Evolutionary conservation across 176 grass and related monocot genomes (phyloP), one percentile per base, ranked within the genome.

Genomic region (Melocanna baccifera): DNA sequence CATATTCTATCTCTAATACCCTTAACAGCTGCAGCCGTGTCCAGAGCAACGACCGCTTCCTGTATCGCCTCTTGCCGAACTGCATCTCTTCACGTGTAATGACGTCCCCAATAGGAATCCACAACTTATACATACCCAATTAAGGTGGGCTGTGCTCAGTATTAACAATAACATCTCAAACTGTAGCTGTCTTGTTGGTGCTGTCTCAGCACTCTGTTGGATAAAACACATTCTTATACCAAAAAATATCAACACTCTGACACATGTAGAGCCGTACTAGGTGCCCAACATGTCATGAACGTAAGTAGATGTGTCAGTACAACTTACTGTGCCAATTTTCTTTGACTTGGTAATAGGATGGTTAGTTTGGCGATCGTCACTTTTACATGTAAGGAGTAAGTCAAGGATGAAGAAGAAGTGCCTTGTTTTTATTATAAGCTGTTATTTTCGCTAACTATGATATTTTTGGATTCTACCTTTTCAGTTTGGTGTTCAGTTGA

Each of bases 371-470:
- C 23, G 5, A 29, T n/a, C 12, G 4, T 47, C 43, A 6, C 53
- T 22, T 78, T 79, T 79, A 22, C 39, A 32, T 32, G 59, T n/a
- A 3, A 45, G n/a, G 9, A 73, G 9, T 63, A 50, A 23, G 25
- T n/a, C 36, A 37, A 50, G 23, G 28, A 62, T 48, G 55, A 46
- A 73, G 69, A 26, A 8, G 23, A 51, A 20, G 7, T 34, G 2
- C 56, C 25, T 6, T n/a, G 25, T 30, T 73, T 59, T 12, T 5
- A 40, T 25, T 68, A 76, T 39, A 16, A 9, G 22, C 22, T 77
- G 23, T 63, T 62, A 45, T 78, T 78, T 78, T 18, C 41, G 5
- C 40, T 64, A 68, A 76, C 26, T 71, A 80, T 52, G 71, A 57
- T 67, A 53, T 25, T 74, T 41, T 18, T 22, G 46, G 14, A 57